Evolutionary conservation across 139 green algal species (phyloP), one percentile per base, ranked within the genome.

Genomic region (Diplosphaera chodatii): DNA sequence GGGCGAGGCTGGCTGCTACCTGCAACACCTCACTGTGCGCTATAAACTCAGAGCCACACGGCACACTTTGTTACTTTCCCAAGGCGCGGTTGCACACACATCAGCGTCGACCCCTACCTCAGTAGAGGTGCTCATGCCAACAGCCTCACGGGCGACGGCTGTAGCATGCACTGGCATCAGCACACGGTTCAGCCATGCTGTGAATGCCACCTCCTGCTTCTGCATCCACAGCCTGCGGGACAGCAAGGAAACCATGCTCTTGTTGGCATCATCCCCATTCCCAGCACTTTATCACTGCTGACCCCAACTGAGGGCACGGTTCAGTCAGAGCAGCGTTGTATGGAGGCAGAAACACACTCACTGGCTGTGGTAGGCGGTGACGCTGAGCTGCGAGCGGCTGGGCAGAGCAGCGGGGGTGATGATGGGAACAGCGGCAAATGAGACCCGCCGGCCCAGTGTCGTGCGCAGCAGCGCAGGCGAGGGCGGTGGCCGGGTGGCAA

Each of bases 171-270:
- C 59, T 0, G 80, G 81, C 27, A 75, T 40, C 64, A 93, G 74
- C 31, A 86, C 66, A 13, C 74, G 64, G 74, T 91, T 94, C 2
- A 91, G 77, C 88, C 88, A 94, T 0, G 68, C 71, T 31, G 70
- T 69, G 73, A 91, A 89, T 0, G 85, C 86, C 1, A 64, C 32
- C 70, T 94, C 86, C 75, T 92, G 87, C 75, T 91, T 89, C 29
- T 90, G 78, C 77, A 91, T 77, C 83, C 80, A 90, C 63, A 85
- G 59, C 66, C 82, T 87, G 79, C 67, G 67, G n/a, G 40, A 27
- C 1, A 48, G 10, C 37, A 48, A 6, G 10, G 8, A 10, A 48
- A 10, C 6, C 37, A 48, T 48, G 37, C 6, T 48, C 37, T 48
- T 6, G 37, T 20, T 10, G 37, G 8, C 6, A 48, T 10, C 37